phyloP scores from a whole-genome alignment of 257 asterid genomes.

The Solanum chilense region DNA sequence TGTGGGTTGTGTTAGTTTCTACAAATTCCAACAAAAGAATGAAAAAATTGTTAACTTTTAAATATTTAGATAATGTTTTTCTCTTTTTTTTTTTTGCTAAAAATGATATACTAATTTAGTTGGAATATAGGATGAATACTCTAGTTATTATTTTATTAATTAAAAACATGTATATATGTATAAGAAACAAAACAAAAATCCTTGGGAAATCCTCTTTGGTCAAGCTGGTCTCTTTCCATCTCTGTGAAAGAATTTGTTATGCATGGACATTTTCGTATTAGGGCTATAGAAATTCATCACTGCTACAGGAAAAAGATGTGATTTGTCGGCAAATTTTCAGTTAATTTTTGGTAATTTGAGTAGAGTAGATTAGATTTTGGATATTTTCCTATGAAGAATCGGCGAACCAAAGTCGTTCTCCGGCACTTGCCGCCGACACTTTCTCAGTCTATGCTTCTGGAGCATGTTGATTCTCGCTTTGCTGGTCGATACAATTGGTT shows the following conservation, averaged over 20 bases:
- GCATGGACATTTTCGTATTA: conserved; percentile 51
- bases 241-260: conserved; percentile 14
- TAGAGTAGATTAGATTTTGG: neutral
- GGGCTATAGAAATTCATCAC: conserved; percentile 18
- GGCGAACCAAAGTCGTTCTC: conserved; percentile 90
- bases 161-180: neutral
- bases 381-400: conserved; percentile 70
- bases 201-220: conserved; percentile 1
- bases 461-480: conserved; percentile 81
- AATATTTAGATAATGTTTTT: neutral
- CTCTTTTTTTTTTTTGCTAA: too few relatives aligned
- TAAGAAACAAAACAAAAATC: neutral
- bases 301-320: conserved; percentile 25
- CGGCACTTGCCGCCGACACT: conserved; percentile 99
- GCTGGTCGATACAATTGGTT: conserved; percentile 73
- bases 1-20: neutral
- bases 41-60: neutral
- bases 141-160: too few relatives aligned
- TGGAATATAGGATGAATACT: neutral
- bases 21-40: neutral
- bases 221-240: conserved; percentile 16
- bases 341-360: neutral
- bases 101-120: too few relatives aligned
- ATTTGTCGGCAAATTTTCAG: conserved; percentile 21
- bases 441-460: conserved; percentile 76